Base-by-base conservation (phyloP, 192 early-diverging fungal species). In the Linnemannia elongata region DNA sequence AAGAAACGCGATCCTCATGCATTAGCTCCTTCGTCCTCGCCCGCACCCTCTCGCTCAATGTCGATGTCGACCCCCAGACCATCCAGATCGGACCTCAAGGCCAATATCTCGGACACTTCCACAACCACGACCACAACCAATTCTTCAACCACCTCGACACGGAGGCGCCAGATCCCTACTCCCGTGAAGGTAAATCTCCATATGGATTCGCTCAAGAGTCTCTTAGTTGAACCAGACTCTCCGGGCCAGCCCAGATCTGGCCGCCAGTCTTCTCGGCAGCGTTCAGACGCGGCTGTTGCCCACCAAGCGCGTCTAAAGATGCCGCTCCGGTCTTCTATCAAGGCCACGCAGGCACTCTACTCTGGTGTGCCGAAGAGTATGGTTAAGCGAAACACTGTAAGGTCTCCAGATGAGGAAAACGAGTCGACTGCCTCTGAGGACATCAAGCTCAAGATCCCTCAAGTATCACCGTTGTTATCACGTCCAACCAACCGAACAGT, bases 341-440 rank as follows among this genome's bases (percentile, higher is more conserved):
- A 74, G 27, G 84, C 84, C 4, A 73, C 78, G 24, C 84, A 86
- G 22, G 84, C 74, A 4, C n/a, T 86, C 18, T 86, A 86, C 27
- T 36, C 75, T 15, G 81, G 83, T n/a, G 75, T 85, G 10, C 71
- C 84, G 1, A 71, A 52, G 68, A 36, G 75, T 1, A 76, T 80
- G 69, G 69, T 80, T 35, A 86, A 86, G 45, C 76, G 71, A 20
- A 79, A 86, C 18, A 70, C 57, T 22, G 60, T 76, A 4, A 42
- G 77, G 15, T 86, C 84, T 6, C 84, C 84, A 1, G 84, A 86
- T 41, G 84, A 86, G 42, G 84, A 60, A 35, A 86, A 86, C n/a
- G 84, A 86, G 15, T 86, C 84, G 13, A 86, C 84, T 27, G 84
- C 75, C 12, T 86, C 84, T 13, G 82, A 84, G 20, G 82, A 74